phyloP scores from a whole-genome alignment of 139 green algal genomes.

The Bryopsis sp. region DNA sequence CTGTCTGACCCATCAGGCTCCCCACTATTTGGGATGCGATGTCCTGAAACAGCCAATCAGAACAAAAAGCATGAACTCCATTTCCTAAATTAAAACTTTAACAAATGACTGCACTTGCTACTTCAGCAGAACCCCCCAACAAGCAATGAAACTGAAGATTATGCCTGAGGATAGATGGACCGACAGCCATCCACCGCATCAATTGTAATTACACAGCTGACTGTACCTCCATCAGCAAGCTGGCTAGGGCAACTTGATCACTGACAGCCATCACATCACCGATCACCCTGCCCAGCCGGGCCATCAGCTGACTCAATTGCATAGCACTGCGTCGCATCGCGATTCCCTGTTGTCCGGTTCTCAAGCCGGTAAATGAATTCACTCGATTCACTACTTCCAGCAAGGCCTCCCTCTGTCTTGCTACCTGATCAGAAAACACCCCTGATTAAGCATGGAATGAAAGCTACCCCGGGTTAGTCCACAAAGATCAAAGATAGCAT shows the following conservation, averaged over 20 bases:
- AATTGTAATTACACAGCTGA: background rate
- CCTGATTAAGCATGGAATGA: background rate
- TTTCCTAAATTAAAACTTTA: background rate
- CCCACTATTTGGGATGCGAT: constrained; percentile 3
- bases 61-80: background rate
- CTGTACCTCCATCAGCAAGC: background rate
- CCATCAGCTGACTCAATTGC: constrained; percentile 2
- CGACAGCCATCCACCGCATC: no score
- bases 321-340: background rate
- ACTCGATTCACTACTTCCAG: constrained; percentile 1
- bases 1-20: background rate
- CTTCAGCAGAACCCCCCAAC: no score
- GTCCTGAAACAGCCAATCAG: background rate
- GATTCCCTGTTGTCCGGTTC: constrained; percentile 19
- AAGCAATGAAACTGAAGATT: no score
- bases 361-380: background rate
- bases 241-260: background rate
- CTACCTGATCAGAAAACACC: constrained; percentile 1
- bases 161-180: no score
- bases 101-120: no score
- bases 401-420: background rate
- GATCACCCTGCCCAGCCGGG: background rate
- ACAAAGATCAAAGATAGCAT: background rate
- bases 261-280: background rate
- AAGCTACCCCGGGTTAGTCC: background rate